These are phyloP conservation scores for Phoma sp. DNA, from an alignment of 2,329 filamentous ascomycete genomes.

Conservation along the genomic window DNA sequence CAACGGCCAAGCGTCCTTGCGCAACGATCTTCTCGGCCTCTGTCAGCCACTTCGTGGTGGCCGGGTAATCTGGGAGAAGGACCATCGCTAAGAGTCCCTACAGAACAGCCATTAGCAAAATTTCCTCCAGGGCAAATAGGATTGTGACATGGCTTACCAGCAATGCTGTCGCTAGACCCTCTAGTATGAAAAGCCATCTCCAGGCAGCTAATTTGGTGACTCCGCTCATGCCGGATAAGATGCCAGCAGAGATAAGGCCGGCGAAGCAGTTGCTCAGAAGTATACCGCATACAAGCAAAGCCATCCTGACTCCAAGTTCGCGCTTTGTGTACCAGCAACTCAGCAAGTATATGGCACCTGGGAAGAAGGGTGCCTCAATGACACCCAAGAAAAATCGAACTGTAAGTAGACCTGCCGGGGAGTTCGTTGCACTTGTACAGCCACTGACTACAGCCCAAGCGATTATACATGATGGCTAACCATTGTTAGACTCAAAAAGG, in stretches of 20 bases:
- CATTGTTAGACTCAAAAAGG: neutral
- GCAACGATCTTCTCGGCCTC: no score
- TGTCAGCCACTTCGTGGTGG: no score
- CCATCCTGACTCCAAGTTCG: slow-evolving; percentile 15
- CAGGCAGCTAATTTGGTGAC: slow-evolving; percentile 40
- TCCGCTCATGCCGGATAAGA: slow-evolving; percentile 41
- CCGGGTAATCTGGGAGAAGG: no score
- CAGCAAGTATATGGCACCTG: slow-evolving; percentile 42
- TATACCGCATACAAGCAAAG: slow-evolving; percentile 54
- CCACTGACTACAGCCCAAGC: slow-evolving; percentile 19
- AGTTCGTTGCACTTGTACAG: slow-evolving; percentile 65
- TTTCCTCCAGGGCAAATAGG: no score
- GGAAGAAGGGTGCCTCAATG: slow-evolving; percentile 69
- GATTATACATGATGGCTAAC: slow-evolving; percentile 5
- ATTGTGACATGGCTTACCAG: neutral
- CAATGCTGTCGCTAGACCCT: slow-evolving; percentile 16
- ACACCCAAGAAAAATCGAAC: slow-evolving; percentile 67
- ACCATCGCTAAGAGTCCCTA: no score
- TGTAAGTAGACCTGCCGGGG: slow-evolving; percentile 60
- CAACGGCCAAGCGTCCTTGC: no score
- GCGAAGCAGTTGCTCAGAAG: slow-evolving; percentile 66
- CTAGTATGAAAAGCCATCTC: slow-evolving; percentile 29
- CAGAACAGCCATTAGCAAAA: no score
- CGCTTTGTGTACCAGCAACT: slow-evolving; percentile 19
- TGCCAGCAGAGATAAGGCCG: slow-evolving; percentile 55